Percentiles rank a stretch among this genome's conserved stretches.
Conservation (phyloP, 305 asterid genomes). For the Fraxinus baroniana region DNA sequence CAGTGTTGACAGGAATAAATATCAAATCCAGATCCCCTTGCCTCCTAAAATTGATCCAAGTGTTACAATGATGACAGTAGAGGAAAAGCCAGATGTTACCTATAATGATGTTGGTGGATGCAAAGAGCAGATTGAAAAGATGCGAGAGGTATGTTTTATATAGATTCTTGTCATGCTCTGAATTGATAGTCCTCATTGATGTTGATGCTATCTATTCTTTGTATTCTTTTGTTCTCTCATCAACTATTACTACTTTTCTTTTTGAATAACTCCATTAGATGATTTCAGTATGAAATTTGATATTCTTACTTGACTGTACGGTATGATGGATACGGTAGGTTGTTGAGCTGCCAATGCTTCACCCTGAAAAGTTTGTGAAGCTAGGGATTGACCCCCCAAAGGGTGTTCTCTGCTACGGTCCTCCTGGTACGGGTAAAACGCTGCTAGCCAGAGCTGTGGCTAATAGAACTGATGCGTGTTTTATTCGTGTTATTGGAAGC, state of each 20-base stretch:
- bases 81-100: conserved; percentile 97
- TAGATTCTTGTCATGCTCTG: background rate
- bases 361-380: conserved; percentile 94
- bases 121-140: conserved; percentile 96
- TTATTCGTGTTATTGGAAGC: conserved; percentile 92
- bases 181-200: background rate
- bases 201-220: background rate
- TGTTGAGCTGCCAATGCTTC: conserved; percentile 98
- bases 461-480: conserved; percentile 94
- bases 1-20: conserved; percentile 94
- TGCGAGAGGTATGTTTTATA: conserved; percentile 72
- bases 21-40: conserved; percentile 95
- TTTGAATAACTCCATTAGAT: background rate
- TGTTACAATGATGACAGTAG: conserved; percentile 99
- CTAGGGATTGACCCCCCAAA: conserved; percentile 99
- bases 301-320: background rate
- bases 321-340: conserved; percentile 46
- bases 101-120: conserved; percentile 98
- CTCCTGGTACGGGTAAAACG: conserved; percentile 97
- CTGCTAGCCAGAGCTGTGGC: conserved; percentile 93
- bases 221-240: background rate
- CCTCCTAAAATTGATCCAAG: conserved; percentile 99
- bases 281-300: background rate
- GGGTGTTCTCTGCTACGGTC: conserved; percentile 96
- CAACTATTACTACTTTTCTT: background rate